Percentiles rank a stretch among this genome's conserved stretches.
These are phyloP conservation scores for Tulasnella sp. DNA, from an alignment of 768 basidiomycete genomes.

Conservation along the genomic window DNA sequence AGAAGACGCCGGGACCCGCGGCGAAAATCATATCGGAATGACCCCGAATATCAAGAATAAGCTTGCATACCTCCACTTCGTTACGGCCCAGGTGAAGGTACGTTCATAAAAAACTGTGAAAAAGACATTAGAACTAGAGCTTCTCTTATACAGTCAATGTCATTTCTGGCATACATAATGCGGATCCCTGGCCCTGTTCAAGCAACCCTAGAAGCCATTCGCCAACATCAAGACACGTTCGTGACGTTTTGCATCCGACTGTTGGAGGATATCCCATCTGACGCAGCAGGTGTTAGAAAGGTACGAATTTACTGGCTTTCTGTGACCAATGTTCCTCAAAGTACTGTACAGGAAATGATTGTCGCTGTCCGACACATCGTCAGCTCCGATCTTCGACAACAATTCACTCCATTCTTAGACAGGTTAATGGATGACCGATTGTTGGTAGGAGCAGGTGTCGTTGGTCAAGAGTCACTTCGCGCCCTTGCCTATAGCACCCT, in stretches of 20 bases:
- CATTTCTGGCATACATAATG: constrained; percentile 82
- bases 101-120: constrained; percentile 16
- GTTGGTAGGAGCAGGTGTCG: constrained; percentile 70
- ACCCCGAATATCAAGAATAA: constrained; percentile 60
- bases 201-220: constrained; percentile 39
- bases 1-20: constrained; percentile 68
- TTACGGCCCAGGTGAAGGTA: constrained; percentile 85
- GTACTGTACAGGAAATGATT: constrained; percentile 58
- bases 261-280: constrained; percentile 84
- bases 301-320: constrained; percentile 27
- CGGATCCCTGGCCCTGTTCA: constrained; percentile 42
- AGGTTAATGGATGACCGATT: constrained; percentile 85
- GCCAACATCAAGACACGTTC: constrained; percentile 66
- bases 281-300: constrained; percentile 69
- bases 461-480: constrained; percentile 72
- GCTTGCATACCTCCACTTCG: constrained; percentile 64
- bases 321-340: not conserved
- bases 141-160: constrained; percentile 55
- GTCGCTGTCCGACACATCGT: constrained; percentile 86
- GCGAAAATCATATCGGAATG: constrained; percentile 71
- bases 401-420: constrained; percentile 71
- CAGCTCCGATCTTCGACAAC: constrained; percentile 59
- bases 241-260: constrained; percentile 72
- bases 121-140: not conserved
- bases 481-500: constrained; percentile 75